phyloP scores from a whole-genome alignment of 257 asterid species.

The Lycium ferocissimum region DNA sequence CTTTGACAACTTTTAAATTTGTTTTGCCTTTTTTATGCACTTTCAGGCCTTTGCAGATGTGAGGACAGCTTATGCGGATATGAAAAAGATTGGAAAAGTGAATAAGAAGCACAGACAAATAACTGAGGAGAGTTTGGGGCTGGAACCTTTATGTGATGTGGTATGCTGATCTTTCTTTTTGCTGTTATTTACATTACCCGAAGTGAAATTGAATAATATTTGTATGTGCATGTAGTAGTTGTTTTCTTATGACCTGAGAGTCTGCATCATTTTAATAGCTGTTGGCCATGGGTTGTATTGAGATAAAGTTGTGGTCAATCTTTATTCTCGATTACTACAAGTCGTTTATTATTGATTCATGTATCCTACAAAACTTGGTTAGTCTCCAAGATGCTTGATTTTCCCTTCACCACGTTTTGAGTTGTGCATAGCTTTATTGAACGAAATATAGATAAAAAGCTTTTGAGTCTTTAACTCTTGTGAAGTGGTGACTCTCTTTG shows the following conservation, averaged over 20 bases:
- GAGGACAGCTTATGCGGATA: constrained; percentile 53
- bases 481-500: background rate
- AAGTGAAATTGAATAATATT: background rate
- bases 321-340: background rate
- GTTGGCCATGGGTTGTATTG: constrained; percentile 4
- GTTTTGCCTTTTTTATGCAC: constrained; percentile 26
- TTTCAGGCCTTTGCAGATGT: constrained; percentile 70
- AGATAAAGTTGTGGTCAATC: background rate
- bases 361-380: constrained; percentile 8
- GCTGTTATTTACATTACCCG: background rate
- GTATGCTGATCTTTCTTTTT: constrained; percentile 33
- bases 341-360: background rate
- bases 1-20: constrained; percentile 28
- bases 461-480: background rate
- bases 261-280: background rate
- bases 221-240: constrained; percentile 5
- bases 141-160: constrained; percentile 42
- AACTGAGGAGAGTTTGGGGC: constrained; percentile 36
- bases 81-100: constrained; percentile 45
- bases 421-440: constrained; percentile 1
- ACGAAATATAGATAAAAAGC: background rate
- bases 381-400: constrained; percentile 19
- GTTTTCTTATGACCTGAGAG: background rate
- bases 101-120: constrained; percentile 40
- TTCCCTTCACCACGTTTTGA: background rate